These are phyloP conservation scores for Daldinia decipiens DNA, from an alignment of 495 filamentous ascomycete species.

Conservation along the genomic window DNA sequence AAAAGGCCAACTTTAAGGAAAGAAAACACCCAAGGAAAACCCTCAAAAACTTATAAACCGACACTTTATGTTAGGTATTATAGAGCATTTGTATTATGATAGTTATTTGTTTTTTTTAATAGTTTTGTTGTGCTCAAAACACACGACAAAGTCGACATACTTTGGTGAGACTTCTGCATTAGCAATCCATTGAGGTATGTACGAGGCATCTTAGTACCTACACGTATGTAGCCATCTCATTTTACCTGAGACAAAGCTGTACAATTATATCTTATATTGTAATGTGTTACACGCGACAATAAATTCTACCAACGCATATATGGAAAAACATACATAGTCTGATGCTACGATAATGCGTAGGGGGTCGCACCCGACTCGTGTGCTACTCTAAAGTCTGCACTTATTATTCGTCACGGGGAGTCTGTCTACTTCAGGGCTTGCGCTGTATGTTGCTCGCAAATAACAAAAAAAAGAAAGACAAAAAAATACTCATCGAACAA, in stretches of 20 bases:
- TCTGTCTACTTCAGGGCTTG: slow-evolving; percentile 24
- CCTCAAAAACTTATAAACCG: no score
- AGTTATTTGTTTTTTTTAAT: not conserved
- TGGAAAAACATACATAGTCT: slow-evolving; percentile 7
- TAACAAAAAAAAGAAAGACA: slow-evolving; percentile 19
- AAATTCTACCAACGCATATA: slow-evolving; percentile 14
- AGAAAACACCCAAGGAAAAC: no score
- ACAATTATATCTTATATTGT: not conserved
- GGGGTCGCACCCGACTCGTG: slow-evolving; percentile 26
- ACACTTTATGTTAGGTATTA: no score
- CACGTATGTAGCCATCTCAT: not conserved
- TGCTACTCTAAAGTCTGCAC: slow-evolving; percentile 16
- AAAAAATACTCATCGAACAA: slow-evolving; percentile 35
- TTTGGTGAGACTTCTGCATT: not conserved
- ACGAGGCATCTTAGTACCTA: not conserved
- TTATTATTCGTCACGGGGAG: slow-evolving; percentile 20
- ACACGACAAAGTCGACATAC: not conserved
- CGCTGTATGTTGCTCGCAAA: slow-evolving; percentile 31
- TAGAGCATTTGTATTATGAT: not conserved
- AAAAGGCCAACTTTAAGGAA: no score
- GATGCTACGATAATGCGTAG: slow-evolving; percentile 8
- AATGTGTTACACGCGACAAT: slow-evolving; percentile 9
- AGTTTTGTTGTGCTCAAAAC: not conserved
- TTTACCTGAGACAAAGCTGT: not conserved
- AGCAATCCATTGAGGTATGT: no score